Conservation (phyloP, 2,329 filamentous ascomycete species). For the Colletotrichum cordylinicola region DNA sequence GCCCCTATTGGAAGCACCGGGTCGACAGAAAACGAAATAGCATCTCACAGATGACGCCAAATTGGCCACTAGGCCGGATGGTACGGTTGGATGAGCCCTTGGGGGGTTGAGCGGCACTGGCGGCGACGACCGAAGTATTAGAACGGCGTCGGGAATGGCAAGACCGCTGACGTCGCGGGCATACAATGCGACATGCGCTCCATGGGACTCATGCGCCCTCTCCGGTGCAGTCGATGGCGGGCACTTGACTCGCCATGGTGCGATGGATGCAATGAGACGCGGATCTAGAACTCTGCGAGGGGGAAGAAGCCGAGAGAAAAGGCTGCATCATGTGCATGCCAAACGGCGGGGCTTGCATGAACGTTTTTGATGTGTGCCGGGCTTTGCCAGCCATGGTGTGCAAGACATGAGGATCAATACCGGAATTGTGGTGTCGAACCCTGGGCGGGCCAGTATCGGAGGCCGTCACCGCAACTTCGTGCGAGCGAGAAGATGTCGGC, state of each 20-base stretch:
- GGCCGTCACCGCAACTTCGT: constrained; percentile 8
- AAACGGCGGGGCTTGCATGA: constrained; percentile 17
- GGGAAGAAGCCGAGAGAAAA: background rate
- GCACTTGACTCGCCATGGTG: constrained; percentile 18
- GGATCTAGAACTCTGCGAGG: constrained; percentile 8
- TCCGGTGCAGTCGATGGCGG: background rate
- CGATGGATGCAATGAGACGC: background rate
- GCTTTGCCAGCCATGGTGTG: background rate
- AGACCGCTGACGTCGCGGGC: background rate
- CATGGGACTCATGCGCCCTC: background rate
- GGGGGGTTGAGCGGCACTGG: constrained; percentile 5
- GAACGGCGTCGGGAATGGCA: background rate
- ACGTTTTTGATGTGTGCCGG: constrained; percentile 7
- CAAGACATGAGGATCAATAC: background rate
- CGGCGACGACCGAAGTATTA: background rate
- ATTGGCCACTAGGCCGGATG: background rate
- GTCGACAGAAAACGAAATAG: background rate
- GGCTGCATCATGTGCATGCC: constrained; percentile 17
- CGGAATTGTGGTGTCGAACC: background rate
- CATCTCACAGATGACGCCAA: background rate
- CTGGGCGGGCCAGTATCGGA: background rate
- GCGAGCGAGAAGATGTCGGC: background rate
- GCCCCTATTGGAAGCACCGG: background rate
- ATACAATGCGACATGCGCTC: constrained; percentile 1
- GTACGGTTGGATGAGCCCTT: background rate